Percentiles rank a stretch among this genome's conserved stretches.
phyloP scores from a whole-genome alignment of 305 asterid species.

The Solanum hybrid region DNA sequence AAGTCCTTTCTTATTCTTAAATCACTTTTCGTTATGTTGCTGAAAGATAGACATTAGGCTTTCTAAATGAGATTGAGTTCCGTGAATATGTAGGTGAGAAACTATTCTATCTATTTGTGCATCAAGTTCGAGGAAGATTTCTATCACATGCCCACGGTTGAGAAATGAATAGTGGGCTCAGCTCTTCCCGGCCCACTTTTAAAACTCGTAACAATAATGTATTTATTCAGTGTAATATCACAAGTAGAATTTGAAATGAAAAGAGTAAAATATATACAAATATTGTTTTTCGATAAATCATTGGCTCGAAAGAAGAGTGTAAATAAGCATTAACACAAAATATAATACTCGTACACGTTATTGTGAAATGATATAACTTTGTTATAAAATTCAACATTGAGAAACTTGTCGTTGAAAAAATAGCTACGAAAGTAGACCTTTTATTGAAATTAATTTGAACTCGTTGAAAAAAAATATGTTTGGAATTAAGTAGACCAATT shows the following conservation, averaged over 20 bases:
- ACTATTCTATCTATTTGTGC: background rate
- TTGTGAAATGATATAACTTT: background rate
- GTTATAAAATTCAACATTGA: background rate
- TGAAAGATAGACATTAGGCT: background rate
- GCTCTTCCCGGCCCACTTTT: background rate
- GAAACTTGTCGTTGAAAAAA: background rate
- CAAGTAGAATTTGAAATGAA: background rate
- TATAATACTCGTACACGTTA: background rate
- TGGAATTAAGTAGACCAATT: background rate
- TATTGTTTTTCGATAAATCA: background rate
- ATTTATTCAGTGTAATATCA: background rate
- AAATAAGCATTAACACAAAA: background rate
- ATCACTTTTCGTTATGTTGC: background rate
- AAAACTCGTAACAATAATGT: background rate
- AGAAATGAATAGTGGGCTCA: background rate
- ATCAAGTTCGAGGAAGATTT: background rate
- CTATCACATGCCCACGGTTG: background rate
- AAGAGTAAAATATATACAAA: rapidly evolving
- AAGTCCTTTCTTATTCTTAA: background rate
- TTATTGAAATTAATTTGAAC: background rate
- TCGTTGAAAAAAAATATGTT: background rate
- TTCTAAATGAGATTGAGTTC: background rate
- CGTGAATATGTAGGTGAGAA: background rate
- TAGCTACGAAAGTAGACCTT: background rate
- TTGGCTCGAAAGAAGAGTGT: background rate